phyloP scores from a whole-genome alignment of 2,329 filamentous ascomycete species.

The Penicillium sp. region DNA sequence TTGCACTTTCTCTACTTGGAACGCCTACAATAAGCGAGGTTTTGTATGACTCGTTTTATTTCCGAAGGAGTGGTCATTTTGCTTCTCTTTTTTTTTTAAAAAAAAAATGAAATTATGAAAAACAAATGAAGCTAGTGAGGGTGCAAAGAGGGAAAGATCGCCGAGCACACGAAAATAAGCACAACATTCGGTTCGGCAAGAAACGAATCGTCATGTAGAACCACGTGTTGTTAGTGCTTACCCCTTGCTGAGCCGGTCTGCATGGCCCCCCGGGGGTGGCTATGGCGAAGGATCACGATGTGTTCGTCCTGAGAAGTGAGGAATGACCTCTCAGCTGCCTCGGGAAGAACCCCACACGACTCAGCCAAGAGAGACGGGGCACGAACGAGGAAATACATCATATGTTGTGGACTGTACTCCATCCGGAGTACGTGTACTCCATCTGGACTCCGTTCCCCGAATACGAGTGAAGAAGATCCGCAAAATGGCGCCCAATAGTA shows the following conservation, averaged over 20 bases:
- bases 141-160: not conserved
- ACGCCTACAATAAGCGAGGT: no score
- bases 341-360: not conserved
- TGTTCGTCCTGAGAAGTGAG: not conserved
- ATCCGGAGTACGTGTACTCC: not conserved
- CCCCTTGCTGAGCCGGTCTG: not conserved
- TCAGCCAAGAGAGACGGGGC: not conserved
- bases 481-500: conserved; percentile 2
- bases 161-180: conserved; percentile 1
- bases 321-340: not conserved
- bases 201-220: conserved; percentile 2
- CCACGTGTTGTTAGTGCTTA: conserved; percentile 13
- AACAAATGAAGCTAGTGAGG: not conserved
- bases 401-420: not conserved
- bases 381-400: no score
- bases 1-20: no score
- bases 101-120: not conserved
- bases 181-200: conserved; percentile 1
- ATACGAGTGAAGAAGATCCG: conserved; percentile 8
- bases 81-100: no score
- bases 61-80: no score
- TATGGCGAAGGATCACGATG: not conserved
- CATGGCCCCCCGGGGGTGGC: not conserved
- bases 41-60: no score
- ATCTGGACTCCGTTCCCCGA: not conserved